Evolutionary conservation across 1,139 yeast genomes (phyloP).

Genomic region (Yamadazyma membranifaciens): DNA sequence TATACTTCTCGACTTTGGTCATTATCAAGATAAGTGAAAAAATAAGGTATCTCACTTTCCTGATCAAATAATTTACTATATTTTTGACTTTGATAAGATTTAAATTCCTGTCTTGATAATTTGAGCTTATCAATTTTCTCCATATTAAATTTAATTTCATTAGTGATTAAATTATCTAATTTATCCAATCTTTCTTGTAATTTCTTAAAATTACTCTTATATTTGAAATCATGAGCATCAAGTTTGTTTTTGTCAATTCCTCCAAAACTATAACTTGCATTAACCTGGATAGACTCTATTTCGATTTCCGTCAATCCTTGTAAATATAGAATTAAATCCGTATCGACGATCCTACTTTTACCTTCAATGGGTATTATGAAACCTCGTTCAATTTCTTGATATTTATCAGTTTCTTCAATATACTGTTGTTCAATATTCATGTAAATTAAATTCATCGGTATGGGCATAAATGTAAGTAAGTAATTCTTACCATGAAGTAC

Average conservation of each 20-base stretch:
- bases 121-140: constrained; percentile 13
- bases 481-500: constrained; percentile 41
- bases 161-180: constrained; percentile 11
- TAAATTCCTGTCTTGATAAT: constrained; percentile 22
- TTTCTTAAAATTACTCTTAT: not conserved
- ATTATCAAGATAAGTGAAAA: not conserved
- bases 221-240: not conserved
- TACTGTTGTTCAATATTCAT: too few relatives aligned
- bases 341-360: constrained; percentile 20
- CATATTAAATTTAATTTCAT: constrained; percentile 20
- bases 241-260: not conserved
- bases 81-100: constrained; percentile 27
- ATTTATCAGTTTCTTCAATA: too few relatives aligned
- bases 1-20: not conserved
- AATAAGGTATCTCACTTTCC: not conserved
- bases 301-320: not conserved
- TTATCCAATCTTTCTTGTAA: not conserved
- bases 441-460: constrained; percentile 26
- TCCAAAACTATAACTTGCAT: too few relatives aligned
- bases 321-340: constrained; percentile 16
- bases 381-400: too few relatives aligned
- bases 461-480: constrained; percentile 41
- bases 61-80: constrained; percentile 18
- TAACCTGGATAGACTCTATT: not conserved
- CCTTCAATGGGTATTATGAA: constrained; percentile 20